These are phyloP conservation scores for Geosmithia putterillii DNA, from an alignment of 2,329 filamentous ascomycete species.

Conservation along the genomic window DNA sequence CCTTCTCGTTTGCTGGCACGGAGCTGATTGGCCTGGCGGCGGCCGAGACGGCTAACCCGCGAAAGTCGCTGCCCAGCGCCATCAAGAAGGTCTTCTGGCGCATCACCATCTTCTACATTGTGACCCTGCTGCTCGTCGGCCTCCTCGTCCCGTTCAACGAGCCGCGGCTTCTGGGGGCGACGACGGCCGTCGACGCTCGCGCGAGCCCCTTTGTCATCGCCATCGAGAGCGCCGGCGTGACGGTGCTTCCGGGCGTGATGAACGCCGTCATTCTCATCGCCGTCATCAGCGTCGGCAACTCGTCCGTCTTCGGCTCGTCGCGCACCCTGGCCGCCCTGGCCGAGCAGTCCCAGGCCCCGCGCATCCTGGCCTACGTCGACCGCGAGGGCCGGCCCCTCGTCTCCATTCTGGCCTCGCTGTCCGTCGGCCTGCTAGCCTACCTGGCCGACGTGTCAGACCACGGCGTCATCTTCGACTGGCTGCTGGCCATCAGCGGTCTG, in stretches of 20 bases:
- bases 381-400: slow-evolving; percentile 67
- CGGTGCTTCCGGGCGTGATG: slow-evolving; percentile 75
- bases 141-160: slow-evolving; percentile 70
- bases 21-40: slow-evolving; percentile 67
- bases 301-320: slow-evolving; percentile 81
- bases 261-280: slow-evolving; percentile 87
- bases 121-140: slow-evolving; percentile 69
- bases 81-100: slow-evolving; percentile 95
- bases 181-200: slow-evolving; percentile 49
- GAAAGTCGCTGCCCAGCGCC: slow-evolving; percentile 72
- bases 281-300: slow-evolving; percentile 84
- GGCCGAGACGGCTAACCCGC: slow-evolving; percentile 66
- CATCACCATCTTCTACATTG: slow-evolving; percentile 81
- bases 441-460: slow-evolving; percentile 54
- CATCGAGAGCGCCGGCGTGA: slow-evolving; percentile 73
- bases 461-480: slow-evolving; percentile 61
- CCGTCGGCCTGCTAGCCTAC: slow-evolving; percentile 64
- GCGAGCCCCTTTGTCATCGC: slow-evolving; percentile 91
- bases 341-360: slow-evolving; percentile 74
- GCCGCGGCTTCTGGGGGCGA: slow-evolving; percentile 42
- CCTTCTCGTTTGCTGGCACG: slow-evolving; percentile 65
- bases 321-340: slow-evolving; percentile 82
- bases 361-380: slow-evolving; percentile 69
- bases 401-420: slow-evolving; percentile 55
- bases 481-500: slow-evolving; percentile 61